These are phyloP conservation scores for Elongisporangium undulatum DNA, from an alignment of 352 stramenopile species.

Conservation along the genomic window DNA sequence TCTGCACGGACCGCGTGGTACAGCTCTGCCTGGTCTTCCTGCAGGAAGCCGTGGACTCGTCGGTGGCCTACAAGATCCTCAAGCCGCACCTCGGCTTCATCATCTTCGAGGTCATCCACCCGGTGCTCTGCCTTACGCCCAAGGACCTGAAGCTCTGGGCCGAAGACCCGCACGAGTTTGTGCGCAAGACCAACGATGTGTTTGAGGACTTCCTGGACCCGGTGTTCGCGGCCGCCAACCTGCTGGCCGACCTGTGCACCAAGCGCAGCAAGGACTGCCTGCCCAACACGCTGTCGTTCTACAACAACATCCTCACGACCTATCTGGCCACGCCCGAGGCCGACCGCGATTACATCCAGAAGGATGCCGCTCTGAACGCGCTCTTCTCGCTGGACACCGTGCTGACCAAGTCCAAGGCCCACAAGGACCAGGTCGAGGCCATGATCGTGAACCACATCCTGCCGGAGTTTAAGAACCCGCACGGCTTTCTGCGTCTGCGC, in stretches of 20 bases:
- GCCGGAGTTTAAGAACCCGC: slow-evolving; percentile 94
- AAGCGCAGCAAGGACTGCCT: slow-evolving; percentile 95
- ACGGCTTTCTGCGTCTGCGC: slow-evolving; percentile 93
- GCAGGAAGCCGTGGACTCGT: slow-evolving; percentile 92
- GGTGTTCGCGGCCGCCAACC: slow-evolving; percentile 90
- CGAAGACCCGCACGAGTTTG: slow-evolving; percentile 97
- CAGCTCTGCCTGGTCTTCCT: slow-evolving; percentile 94
- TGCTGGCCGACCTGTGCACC: slow-evolving; percentile 94
- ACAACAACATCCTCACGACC: slow-evolving; percentile 91
- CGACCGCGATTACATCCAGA: slow-evolving; percentile 93
- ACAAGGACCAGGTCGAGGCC: slow-evolving; percentile 90
- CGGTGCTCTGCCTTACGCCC: slow-evolving; percentile 91
- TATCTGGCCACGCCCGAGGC: slow-evolving; percentile 72
- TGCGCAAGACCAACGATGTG: slow-evolving; percentile 97
- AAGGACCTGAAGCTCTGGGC: slow-evolving; percentile 95
- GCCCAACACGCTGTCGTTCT: slow-evolving; percentile 87
- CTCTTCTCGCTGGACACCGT: slow-evolving; percentile 92
- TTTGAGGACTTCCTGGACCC: slow-evolving; percentile 97
- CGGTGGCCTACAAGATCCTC: slow-evolving; percentile 96
- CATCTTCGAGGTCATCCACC: slow-evolving; percentile 96
- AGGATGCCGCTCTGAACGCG: slow-evolving; percentile 93
- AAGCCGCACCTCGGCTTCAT: slow-evolving; percentile 97
- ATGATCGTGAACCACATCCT: slow-evolving; percentile 95
- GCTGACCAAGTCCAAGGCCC: slow-evolving; percentile 92
- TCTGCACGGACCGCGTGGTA: slow-evolving; percentile 95